Evolutionary conservation across 1,284 basidiomycete species (phyloP).

Genomic region (Veloporphyrellus conicus): DNA sequence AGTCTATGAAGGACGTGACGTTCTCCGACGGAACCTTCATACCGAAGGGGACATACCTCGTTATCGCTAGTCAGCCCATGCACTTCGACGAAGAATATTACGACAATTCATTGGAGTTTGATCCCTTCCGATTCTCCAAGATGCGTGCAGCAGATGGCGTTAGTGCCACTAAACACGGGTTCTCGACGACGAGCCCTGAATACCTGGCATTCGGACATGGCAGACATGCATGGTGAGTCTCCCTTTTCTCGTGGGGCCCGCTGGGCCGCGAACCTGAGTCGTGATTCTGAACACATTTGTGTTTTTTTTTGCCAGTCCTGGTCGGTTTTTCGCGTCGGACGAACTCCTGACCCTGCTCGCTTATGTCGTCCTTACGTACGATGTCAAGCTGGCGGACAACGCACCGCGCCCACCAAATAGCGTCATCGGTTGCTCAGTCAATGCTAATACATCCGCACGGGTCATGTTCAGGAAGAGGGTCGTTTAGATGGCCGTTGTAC

Average conservation of each 20-base stretch:
- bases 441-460: not conserved
- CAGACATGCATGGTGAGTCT: constrained; percentile 18
- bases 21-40: constrained; percentile 41
- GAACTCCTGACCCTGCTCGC: constrained; percentile 29
- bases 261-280: not conserved
- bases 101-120: constrained; percentile 25
- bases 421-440: not conserved
- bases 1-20: constrained; percentile 34
- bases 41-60: constrained; percentile 34
- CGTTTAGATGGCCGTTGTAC: too few relatives aligned
- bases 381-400: constrained; percentile 26
- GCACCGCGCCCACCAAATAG: not conserved
- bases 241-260: too few relatives aligned
- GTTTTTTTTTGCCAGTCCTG: constrained; percentile 20
- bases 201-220: constrained; percentile 19
- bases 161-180: constrained; percentile 13
- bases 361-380: constrained; percentile 27
- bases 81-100: constrained; percentile 30
- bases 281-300: not conserved
- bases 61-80: constrained; percentile 17
- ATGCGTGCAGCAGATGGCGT: constrained; percentile 8
- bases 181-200: constrained; percentile 8
- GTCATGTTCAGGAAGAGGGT: not conserved
- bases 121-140: constrained; percentile 33
- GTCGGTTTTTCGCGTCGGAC: constrained; percentile 31